phyloP scores from a whole-genome alignment of 1,139 yeast genomes.

The Taphrina wiesneri region DNA sequence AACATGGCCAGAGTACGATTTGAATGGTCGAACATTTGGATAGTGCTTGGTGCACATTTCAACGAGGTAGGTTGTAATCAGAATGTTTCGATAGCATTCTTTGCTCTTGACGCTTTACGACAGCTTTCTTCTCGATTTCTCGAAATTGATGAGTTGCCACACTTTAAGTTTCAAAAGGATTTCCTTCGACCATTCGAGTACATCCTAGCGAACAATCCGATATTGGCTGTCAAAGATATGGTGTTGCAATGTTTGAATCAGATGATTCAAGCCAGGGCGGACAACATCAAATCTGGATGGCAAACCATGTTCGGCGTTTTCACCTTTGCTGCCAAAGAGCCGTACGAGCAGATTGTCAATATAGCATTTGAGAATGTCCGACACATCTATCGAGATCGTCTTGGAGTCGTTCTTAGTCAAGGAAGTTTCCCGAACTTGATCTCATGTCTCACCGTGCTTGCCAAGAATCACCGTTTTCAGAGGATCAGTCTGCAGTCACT shows the following conservation, averaged over 20 bases:
- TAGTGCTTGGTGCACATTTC: slow-evolving; percentile 86
- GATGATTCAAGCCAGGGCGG: slow-evolving; percentile 76
- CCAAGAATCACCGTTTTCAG: slow-evolving; percentile 82
- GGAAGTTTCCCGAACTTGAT: slow-evolving; percentile 75
- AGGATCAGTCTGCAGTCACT: slow-evolving; percentile 76
- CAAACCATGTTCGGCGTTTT: slow-evolving; percentile 79
- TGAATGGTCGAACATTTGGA: slow-evolving; percentile 97
- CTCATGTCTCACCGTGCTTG: slow-evolving; percentile 73
- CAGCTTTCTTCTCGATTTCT: slow-evolving; percentile 90
- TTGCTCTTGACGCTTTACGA: slow-evolving; percentile 90
- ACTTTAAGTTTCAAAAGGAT: slow-evolving; percentile 93
- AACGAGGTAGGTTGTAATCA: slow-evolving; percentile 78
- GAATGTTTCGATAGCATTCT: slow-evolving; percentile 74
- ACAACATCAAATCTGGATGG: slow-evolving; percentile 90
- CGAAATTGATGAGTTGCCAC: slow-evolving; percentile 89
- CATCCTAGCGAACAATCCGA: slow-evolving; percentile 66
- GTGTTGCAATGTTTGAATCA: slow-evolving; percentile 81
- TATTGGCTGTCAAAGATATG: slow-evolving; percentile 79
- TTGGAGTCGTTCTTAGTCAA: slow-evolving; percentile 65
- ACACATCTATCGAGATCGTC: slow-evolving; percentile 62
- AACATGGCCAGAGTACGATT: slow-evolving; percentile 95
- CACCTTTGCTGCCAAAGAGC: slow-evolving; percentile 61
- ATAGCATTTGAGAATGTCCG: slow-evolving; percentile 43
- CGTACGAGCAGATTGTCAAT: slow-evolving; percentile 41
- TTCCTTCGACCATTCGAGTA: slow-evolving; percentile 88